Conservation (phyloP, 495 filamentous ascomycete genomes). For the Xanthoparmelia taractica region DNA sequence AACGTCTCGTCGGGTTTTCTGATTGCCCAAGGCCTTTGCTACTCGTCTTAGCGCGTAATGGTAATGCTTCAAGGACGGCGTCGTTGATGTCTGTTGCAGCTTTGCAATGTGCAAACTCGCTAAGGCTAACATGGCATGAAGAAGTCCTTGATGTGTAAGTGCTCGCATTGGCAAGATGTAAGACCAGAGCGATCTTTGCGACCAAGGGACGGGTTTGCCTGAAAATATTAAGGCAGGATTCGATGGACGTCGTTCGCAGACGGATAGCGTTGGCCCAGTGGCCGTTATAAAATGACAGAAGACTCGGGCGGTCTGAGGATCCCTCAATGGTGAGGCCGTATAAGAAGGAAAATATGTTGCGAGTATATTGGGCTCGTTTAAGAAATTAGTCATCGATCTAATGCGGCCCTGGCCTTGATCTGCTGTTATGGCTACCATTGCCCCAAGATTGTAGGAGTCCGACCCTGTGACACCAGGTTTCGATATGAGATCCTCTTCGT, state of each 20-base stretch:
- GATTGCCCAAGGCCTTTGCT: constrained; percentile 62
- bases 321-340: constrained; percentile 70
- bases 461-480: constrained; percentile 16
- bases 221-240: constrained; percentile 68
- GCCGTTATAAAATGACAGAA: constrained; percentile 92
- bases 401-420: constrained; percentile 43
- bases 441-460: constrained; percentile 35
- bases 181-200: constrained; percentile 76
- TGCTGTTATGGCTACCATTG: constrained; percentile 41
- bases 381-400: constrained; percentile 56
- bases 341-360: constrained; percentile 68
- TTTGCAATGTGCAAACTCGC: constrained; percentile 84
- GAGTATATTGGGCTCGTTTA: constrained; percentile 65
- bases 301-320: constrained; percentile 72
- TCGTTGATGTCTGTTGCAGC: constrained; percentile 59
- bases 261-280: constrained; percentile 76
- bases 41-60: constrained; percentile 74
- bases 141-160: constrained; percentile 71
- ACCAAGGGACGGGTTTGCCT: constrained; percentile 53
- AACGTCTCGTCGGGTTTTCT: constrained; percentile 62
- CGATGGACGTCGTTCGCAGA: constrained; percentile 77
- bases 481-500: constrained; percentile 46
- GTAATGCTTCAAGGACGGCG: constrained; percentile 86
- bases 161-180: constrained; percentile 81
- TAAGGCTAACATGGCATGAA: constrained; percentile 87